Evolutionary conservation across 768 basidiomycete species (phyloP).

Genomic region (Russula compacta): DNA sequence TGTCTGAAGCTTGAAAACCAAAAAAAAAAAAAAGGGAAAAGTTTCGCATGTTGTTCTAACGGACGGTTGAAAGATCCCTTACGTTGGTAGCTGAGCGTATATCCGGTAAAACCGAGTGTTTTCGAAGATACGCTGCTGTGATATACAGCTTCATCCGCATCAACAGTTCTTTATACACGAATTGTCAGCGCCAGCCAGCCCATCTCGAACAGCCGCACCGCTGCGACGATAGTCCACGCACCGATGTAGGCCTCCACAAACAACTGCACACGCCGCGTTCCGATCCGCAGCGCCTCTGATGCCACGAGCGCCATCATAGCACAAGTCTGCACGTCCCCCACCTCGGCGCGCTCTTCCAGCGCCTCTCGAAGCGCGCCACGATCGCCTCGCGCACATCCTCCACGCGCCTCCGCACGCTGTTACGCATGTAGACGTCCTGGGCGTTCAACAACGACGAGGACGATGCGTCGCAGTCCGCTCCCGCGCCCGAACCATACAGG

Average conservation of each 20-base stretch:
- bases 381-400: constrained; percentile 14
- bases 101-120: constrained; percentile 43
- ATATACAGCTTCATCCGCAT: constrained; percentile 51
- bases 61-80: constrained; percentile 15
- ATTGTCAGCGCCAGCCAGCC: background rate
- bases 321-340: constrained; percentile 73
- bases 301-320: constrained; percentile 61
- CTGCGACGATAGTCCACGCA: constrained; percentile 26
- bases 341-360: constrained; percentile 29
- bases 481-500: constrained; percentile 3
- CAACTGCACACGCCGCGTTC: constrained; percentile 33
- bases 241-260: constrained; percentile 72
- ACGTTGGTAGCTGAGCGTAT: constrained; percentile 49
- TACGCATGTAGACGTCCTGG: constrained; percentile 3
- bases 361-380: constrained; percentile 4
- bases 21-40: background rate
- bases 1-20: constrained; percentile 47
- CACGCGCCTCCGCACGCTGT: constrained; percentile 5
- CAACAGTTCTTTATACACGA: constrained; percentile 43
- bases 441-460: background rate
- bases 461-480: background rate
- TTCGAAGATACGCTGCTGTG: constrained; percentile 68
- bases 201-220: background rate
- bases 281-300: constrained; percentile 45
- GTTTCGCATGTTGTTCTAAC: background rate